Base-by-base conservation (phyloP, 2,329 filamentous ascomycete species). In the Aureobasidium uvarum region DNA sequence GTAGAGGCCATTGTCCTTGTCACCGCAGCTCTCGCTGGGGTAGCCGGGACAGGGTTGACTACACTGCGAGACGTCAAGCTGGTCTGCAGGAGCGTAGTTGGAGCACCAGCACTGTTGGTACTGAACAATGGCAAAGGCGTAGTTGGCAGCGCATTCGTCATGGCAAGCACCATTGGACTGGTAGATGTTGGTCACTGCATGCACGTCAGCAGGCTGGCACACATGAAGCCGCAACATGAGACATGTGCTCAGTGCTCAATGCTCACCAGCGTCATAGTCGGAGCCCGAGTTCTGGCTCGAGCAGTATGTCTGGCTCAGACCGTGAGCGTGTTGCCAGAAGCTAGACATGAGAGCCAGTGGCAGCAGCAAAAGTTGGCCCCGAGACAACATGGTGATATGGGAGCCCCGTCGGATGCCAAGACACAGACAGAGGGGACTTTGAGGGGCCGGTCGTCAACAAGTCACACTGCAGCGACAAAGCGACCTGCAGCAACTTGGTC, bases 91-190 rank as follows among this genome's bases (percentile, higher is more conserved):
- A 2, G 81, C 81, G 71, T 87, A 87, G 73, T 92, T 83, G 43
- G 88, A 88, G 74, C 90, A 94, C 89, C 89, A 94, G 74, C 90
- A 94, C 60, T 81, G 76, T 38, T 85, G 79, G 18, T 77, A 81
- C 70, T 91, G 84, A 1, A 92, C 79, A 55, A 94, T 80, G 69
- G 88, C 89, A 68, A 88, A 90, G 45, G 89, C 89, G 69, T 81
- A 89, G 18, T 80, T 70, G 23, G 73, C 71, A 31, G 76, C 71
- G 76, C 90, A 94, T 56, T 81, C 81, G 56, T 84, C 78, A 58
- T 80, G 77, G 73, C 90, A 94, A 14, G 86, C 81, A 36, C 89
- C 89, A 70, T 91, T 86, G 23, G 89, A 89, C 74, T 92, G 88
- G 63, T 72, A 80, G 51, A 73, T 75, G 67, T 74, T 68, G 66